phyloP scores from a whole-genome alignment of 1,284 basidiomycete genomes.

The Rugosomyces carneus region DNA sequence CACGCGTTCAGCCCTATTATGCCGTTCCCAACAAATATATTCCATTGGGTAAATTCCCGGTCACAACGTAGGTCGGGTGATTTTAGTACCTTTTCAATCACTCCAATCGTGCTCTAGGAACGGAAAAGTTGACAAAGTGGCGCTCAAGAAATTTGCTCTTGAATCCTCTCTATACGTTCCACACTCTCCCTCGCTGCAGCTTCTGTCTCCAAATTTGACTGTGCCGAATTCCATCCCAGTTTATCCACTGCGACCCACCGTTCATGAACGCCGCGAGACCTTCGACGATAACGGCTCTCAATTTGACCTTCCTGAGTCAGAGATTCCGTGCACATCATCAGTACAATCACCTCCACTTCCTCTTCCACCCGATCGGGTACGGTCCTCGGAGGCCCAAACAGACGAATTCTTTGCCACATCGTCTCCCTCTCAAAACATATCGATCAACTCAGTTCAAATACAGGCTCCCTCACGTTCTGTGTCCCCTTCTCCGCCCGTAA shows the following conservation, averaged over 20 bases:
- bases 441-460: constrained; percentile 1
- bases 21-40: constrained; percentile 45
- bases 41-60: constrained; percentile 39
- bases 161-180: constrained; percentile 19
- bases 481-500: constrained; percentile 1
- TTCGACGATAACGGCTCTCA: background rate
- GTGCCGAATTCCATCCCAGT: constrained; percentile 1
- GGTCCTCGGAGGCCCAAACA: background rate
- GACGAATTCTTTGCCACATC: background rate
- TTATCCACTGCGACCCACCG: constrained; percentile 4
- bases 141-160: constrained; percentile 38
- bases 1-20: constrained; percentile 52
- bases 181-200: background rate
- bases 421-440: background rate
- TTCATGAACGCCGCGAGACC: background rate
- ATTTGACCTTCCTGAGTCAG: background rate
- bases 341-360: constrained; percentile 4
- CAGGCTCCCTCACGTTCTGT: constrained; percentile 1
- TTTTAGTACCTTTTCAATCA: too few relatives aligned
- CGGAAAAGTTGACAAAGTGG: constrained; percentile 49
- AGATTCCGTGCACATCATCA: constrained; percentile 4
- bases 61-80: constrained; percentile 36
- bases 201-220: background rate
- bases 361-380: background rate
- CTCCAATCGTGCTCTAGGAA: constrained; percentile 25